Base-by-base conservation (phyloP, 768 basidiomycete genomes). In the Amylocystis lapponica region DNA sequence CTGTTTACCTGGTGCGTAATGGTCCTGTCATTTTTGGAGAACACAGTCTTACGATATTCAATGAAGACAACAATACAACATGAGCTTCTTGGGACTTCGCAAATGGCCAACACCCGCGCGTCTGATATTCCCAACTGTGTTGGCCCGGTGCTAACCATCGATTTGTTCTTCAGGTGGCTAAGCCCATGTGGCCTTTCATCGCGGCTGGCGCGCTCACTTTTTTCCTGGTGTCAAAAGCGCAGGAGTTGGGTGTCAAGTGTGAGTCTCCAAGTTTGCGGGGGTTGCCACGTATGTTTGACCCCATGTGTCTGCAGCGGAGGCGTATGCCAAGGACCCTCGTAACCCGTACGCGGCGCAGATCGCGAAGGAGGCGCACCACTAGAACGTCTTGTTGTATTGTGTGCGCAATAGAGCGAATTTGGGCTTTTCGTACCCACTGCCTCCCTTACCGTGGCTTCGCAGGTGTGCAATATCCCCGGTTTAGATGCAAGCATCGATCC, bases 331-430 rank as follows among this genome's bases (percentile, higher is more conserved):
- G 54, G 84, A 90, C 61, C 78, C 87, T 26, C 79, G 79, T 59
- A 91, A 91, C 73, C 88, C 87, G 27, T 86, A 88, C 64, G 83
- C 82, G 9, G 79, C 79, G 19, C 75, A 83, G 57, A 78, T 89
- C 44, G 84, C 88, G 41, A 79, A 76, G 60, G 75, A 83, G 59
- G 39, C 56, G 1, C 52, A 56, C 31, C 58, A 59, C 47, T 59
- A 54, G 52, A 43, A 40, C 30, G 39, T n/a, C 26, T 5, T 13
- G 11, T 16, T 46, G 46, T 45, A 47, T 12, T 16, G 11, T 22
- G 14, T 17, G 7, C 22, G 47, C 33, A 40, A 36, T 39, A 45
- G 47, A 46, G 4, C 27, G n/a, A n/a, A n/a, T n/a, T n/a, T n/a
- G n/a, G n/a, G n/a, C n/a, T n/a, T n/a, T n/a, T n/a, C n/a, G n/a